Conservation (phyloP, 306 rosid species). For the Castanospermum australe region DNA sequence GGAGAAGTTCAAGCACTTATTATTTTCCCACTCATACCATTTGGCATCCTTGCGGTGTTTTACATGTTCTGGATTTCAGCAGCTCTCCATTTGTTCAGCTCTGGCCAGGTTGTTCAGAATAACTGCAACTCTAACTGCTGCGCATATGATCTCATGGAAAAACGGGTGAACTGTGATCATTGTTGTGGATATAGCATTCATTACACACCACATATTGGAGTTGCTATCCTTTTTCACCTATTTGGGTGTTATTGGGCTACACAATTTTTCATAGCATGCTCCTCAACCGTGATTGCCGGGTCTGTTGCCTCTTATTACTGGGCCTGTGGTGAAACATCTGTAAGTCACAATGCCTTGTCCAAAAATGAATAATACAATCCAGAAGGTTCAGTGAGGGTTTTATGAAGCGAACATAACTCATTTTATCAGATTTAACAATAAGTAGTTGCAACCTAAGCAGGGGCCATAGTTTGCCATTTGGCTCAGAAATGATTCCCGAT, state of each 20-base stretch:
- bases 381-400: background rate
- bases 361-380: background rate
- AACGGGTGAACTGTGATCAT: conserved; percentile 75
- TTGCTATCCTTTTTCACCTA: conserved; percentile 87
- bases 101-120: conserved; percentile 87
- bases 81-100: conserved; percentile 88
- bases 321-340: conserved; percentile 86
- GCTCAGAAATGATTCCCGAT: conserved; percentile 12
- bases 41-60: conserved; percentile 72
- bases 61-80: conserved; percentile 98
- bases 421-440: background rate
- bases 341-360: conserved; percentile 50
- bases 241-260: conserved; percentile 97
- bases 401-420: conserved; percentile 12
- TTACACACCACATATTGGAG: conserved; percentile 89
- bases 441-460: background rate
- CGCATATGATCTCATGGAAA: conserved; percentile 71
- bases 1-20: conserved; percentile 97
- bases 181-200: conserved; percentile 92
- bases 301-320: conserved; percentile 94
- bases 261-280: conserved; percentile 84
- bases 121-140: conserved; percentile 88
- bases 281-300: conserved; percentile 91
- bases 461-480: background rate
- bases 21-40: conserved; percentile 82